These are phyloP conservation scores for Trichoderma simmonsii DNA, from an alignment of 2,329 filamentous ascomycete species.

Conservation along the genomic window DNA sequence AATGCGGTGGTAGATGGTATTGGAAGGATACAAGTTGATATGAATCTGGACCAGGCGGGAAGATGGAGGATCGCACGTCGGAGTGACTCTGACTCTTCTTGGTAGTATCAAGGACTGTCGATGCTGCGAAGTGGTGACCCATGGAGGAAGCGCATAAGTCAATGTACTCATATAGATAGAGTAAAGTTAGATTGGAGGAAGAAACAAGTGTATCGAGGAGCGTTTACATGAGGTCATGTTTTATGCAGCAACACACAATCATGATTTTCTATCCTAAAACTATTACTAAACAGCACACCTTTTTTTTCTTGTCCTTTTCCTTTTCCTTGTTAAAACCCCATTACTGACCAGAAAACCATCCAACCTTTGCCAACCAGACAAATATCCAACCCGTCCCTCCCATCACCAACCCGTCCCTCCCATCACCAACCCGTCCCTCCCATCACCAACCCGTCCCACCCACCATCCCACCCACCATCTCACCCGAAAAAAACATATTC, in stretches of 20 bases:
- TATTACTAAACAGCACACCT: not conserved
- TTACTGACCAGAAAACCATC: not conserved
- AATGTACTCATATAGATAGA: not conserved
- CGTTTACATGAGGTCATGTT: not conserved
- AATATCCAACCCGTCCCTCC: not conserved
- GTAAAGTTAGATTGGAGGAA: not conserved
- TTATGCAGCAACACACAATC: not conserved
- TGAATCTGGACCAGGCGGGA: slow-evolving; percentile 38
- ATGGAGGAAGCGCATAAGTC: not conserved
- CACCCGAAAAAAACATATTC: not conserved
- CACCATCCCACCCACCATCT: too few species aligned
- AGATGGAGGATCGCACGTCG: slow-evolving; percentile 40
- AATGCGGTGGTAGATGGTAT: slow-evolving; percentile 38
- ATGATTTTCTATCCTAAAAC: not conserved
- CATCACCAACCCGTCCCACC: too few species aligned
- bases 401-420: too few species aligned
- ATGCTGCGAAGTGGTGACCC: not conserved
- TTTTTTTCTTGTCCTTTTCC: not conserved
- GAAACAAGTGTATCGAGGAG: not conserved
- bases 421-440: too few species aligned
- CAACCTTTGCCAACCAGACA: not conserved
- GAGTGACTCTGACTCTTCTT: slow-evolving; percentile 20
- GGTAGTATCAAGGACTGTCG: slow-evolving; percentile 14
- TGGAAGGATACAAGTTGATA: slow-evolving; percentile 33
- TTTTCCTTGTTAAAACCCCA: not conserved